Evolutionary conservation across 257 asterid species (phyloP).

Genomic region (Solanum corneliomulleri): DNA sequence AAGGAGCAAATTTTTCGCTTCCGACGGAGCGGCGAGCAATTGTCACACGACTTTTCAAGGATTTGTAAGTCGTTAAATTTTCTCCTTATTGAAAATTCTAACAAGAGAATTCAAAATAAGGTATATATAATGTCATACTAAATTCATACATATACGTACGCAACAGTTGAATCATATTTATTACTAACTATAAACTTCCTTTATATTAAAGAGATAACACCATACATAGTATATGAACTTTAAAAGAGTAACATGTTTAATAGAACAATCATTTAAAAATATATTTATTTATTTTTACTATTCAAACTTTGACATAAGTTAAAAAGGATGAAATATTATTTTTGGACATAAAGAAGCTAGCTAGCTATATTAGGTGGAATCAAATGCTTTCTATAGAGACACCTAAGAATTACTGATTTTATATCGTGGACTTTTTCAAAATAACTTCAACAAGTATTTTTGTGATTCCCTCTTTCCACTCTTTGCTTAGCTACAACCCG

Average conservation of each 20-base stretch:
- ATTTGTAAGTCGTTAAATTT: slow-evolving; percentile 13
- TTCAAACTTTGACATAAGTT: neutral
- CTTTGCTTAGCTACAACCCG: neutral
- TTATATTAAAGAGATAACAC: neutral
- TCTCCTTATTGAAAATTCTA: neutral
- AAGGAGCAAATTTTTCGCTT: slow-evolving; percentile 61
- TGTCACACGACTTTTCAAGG: slow-evolving; percentile 39
- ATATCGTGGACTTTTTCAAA: neutral
- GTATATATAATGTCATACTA: neutral
- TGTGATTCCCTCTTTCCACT: neutral
- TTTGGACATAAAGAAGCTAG: neutral
- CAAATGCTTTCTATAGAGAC: neutral
- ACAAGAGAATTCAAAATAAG: neutral
- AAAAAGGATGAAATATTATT: neutral
- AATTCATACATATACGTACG: neutral
- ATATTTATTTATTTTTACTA: neutral
- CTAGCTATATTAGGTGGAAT: neutral
- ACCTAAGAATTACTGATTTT: neutral
- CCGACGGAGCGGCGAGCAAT: slow-evolving; percentile 68
- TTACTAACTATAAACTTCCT: neutral
- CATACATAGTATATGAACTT: neutral
- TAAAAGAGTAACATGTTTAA: neutral
- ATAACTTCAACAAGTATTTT: neutral
- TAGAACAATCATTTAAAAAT: no score
- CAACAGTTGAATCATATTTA: neutral